Base-by-base conservation (phyloP, 306 rosid genomes). In the Acacia crassicarpa region DNA sequence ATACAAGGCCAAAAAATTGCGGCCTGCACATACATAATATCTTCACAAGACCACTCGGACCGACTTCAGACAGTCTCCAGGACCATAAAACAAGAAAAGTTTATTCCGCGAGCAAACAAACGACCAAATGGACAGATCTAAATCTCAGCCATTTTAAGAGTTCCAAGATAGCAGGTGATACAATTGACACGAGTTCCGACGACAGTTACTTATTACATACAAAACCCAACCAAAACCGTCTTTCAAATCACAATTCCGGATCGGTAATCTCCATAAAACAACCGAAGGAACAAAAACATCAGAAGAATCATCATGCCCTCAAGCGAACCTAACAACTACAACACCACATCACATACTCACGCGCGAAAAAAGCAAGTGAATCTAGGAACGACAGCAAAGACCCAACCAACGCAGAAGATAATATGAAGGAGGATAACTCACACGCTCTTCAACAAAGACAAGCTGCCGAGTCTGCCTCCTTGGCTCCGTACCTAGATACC, bases 91-190 rank as follows among this genome's bases (percentile, higher is more conserved):
- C 49, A 69, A 70, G 32, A n/a, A 78, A 49, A 25, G 56, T 70
- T 74, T 49, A 54, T 76, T 35, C 40, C 56, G 19, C 35, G 15
- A 6, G 22, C 77, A 40, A 56, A 56, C 19, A 14, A 61, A 22
- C 40, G 71, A 32, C 75, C 19, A 49, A 76, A 82, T 66, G 38
- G 27, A 78, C 83, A 89, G 92, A 87, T 87, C 90, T 85, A 77
- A 65, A 72, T 59, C 27, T 30, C 17, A 48, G 10, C 61, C 22
- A 22, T 19, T 46, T 17, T 11, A 38, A 38, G 40, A 17, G 5
- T 65, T 10, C 67, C 48, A 35, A 78, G 30, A 66, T 7, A 65
- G 73, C 81, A 32, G 38, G 67, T 13, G 40, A 49, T 41, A 44
- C 44, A 30, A 44, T 6, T 45, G 20, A 77, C 59, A 44, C 53